Conservation (phyloP, 306 rosid species). For the Macrotyloma uniflorum region DNA sequence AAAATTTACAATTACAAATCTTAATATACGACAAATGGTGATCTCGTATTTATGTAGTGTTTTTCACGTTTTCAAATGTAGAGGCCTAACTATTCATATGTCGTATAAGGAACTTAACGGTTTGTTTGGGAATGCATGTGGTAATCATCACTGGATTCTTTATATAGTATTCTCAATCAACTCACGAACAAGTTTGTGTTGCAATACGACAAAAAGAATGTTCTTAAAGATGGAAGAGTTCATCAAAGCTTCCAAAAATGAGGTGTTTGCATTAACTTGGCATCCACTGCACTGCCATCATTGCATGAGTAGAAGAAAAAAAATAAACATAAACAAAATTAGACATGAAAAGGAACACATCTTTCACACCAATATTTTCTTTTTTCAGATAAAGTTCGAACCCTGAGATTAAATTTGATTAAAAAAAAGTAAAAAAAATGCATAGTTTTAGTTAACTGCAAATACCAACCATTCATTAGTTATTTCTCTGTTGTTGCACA, state of each 20-base stretch:
- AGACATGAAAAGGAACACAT: background rate
- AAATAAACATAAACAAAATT: background rate
- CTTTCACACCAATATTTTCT: constrained; percentile 12
- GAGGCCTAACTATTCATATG: background rate
- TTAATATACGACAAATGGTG: background rate
- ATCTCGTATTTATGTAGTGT: background rate
- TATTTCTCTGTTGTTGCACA: background rate
- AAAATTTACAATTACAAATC: background rate
- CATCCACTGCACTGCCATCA: background rate
- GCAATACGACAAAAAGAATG: background rate
- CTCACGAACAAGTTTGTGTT: background rate
- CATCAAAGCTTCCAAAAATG: background rate
- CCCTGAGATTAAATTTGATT: background rate
- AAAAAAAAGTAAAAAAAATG: too few relatives aligned
- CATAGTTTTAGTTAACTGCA: background rate
- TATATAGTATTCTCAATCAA: background rate
- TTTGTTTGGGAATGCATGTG: background rate
- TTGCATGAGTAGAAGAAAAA: background rate
- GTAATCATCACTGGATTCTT: background rate
- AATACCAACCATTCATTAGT: background rate
- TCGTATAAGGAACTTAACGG: background rate
- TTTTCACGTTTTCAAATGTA: background rate
- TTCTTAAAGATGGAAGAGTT: background rate
- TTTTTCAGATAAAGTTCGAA: background rate
- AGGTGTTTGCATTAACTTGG: background rate